These are phyloP conservation scores for Glycine latifolia DNA, from an alignment of 306 rosid species.

Conservation along the genomic window DNA sequence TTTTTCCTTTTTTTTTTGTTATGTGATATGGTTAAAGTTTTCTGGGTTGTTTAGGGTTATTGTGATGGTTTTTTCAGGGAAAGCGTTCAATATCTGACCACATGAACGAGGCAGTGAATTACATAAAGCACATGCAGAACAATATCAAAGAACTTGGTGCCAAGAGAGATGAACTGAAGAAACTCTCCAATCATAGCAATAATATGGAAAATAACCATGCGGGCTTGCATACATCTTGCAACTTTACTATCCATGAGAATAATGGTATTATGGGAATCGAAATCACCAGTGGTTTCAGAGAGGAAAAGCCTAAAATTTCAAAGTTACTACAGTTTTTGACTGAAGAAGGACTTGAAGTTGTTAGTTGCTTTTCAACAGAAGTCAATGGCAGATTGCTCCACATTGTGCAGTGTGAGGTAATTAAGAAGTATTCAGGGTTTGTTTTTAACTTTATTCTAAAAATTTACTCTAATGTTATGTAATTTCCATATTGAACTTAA, in stretches of 20 bases:
- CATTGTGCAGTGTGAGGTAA: constrained; percentile 65
- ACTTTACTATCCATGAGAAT: constrained; percentile 49
- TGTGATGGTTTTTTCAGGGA: constrained; percentile 60
- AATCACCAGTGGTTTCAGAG: constrained; percentile 43
- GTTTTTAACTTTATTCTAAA: background rate
- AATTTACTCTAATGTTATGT: background rate
- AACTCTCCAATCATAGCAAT: background rate
- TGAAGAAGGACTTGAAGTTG: constrained; percentile 60
- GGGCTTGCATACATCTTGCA: constrained; percentile 12
- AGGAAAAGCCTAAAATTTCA: constrained; percentile 49
- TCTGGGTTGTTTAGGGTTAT: constrained; percentile 46
- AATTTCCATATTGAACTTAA: constrained; percentile 4
- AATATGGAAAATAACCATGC: constrained; percentile 17
- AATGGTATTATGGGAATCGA: constrained; percentile 56
- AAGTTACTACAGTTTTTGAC: constrained; percentile 48
- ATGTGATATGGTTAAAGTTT: background rate
- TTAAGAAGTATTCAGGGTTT: background rate
- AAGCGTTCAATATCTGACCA: constrained; percentile 76
- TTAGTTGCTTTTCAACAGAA: constrained; percentile 53
- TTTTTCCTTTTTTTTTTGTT: background rate
- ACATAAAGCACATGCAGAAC: constrained; percentile 59
- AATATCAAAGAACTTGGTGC: constrained; percentile 54
- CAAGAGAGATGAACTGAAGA: constrained; percentile 61
- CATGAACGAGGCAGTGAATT: constrained; percentile 66
- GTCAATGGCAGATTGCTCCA: constrained; percentile 60